phyloP scores from a whole-genome alignment of 2,329 filamentous ascomycete genomes.

The Triangularia setosa region DNA sequence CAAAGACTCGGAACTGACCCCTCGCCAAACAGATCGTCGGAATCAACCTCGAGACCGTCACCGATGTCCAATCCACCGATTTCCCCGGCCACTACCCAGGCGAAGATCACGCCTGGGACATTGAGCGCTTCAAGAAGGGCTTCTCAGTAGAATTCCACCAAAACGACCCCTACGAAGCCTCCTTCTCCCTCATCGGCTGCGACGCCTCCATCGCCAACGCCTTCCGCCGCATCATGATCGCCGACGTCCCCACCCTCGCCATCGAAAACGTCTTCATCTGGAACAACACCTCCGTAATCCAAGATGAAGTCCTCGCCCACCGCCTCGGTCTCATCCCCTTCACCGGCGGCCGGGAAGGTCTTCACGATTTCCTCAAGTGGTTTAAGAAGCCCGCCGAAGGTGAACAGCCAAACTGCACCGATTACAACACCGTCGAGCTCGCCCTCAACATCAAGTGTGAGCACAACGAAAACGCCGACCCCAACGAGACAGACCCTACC shows the following conservation, averaged over 20 bases:
- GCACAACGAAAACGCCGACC: constrained; percentile 67
- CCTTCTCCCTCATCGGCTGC: constrained; percentile 87
- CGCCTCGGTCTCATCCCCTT: constrained; percentile 88
- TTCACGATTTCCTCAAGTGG: constrained; percentile 76
- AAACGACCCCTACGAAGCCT: constrained; percentile 70
- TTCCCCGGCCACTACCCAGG: constrained; percentile 88
- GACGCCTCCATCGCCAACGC: constrained; percentile 95
- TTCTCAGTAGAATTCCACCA: constrained; percentile 71
- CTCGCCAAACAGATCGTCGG: constrained; percentile 64
- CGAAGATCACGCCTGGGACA: constrained; percentile 62
- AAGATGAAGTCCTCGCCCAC: constrained; percentile 93
- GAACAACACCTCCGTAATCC: constrained; percentile 97
- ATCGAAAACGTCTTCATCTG: constrained; percentile 91
- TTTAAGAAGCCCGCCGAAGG: constrained; percentile 66
- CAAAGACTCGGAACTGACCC: not conserved
- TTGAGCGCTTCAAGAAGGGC: constrained; percentile 39
- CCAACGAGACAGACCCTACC: constrained; percentile 72
- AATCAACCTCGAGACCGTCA: constrained; percentile 86
- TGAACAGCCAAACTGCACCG: constrained; percentile 56
- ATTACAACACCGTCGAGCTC: constrained; percentile 75
- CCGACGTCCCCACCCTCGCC: constrained; percentile 90
- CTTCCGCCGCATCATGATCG: constrained; percentile 91
- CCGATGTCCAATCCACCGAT: constrained; percentile 82
- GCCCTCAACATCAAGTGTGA: constrained; percentile 75
- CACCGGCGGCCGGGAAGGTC: constrained; percentile 69